Evolutionary conservation across 345 rosid genomes (phyloP).

Genomic region (Cardamine occulta): DNA sequence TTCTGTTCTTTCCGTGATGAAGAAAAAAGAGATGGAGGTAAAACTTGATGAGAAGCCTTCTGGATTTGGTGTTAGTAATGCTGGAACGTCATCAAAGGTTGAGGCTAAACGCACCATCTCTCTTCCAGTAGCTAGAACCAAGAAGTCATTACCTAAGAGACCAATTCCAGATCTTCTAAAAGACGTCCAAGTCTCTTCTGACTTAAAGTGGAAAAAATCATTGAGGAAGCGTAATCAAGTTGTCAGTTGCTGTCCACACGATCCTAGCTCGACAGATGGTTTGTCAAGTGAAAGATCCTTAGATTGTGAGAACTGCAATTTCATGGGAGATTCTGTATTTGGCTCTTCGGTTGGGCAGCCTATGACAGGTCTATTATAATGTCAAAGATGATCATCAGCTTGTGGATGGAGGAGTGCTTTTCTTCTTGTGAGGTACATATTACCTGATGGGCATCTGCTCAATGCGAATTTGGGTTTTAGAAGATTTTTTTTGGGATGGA

Average conservation of each 20-base stretch:
- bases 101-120: slow-evolving; percentile 31
- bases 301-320: slow-evolving; percentile 73
- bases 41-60: slow-evolving; percentile 37
- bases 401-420: slow-evolving; percentile 12
- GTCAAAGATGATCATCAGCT: slow-evolving; percentile 59
- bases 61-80: slow-evolving; percentile 30
- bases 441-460: slow-evolving; percentile 33
- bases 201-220: slow-evolving; percentile 63
- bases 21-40: slow-evolving; percentile 41
- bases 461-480: slow-evolving; percentile 39
- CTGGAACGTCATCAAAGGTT: slow-evolving; percentile 27
- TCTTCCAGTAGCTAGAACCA: slow-evolving; percentile 35
- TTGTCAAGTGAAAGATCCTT: slow-evolving; percentile 36
- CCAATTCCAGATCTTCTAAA: slow-evolving; percentile 58
- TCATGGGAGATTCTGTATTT: slow-evolving; percentile 54
- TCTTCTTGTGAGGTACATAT: slow-evolving; percentile 31
- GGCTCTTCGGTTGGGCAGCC: slow-evolving; percentile 54
- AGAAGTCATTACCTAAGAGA: slow-evolving; percentile 20
- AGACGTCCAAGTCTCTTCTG: slow-evolving; percentile 54
- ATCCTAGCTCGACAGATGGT: slow-evolving; percentile 31
- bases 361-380: slow-evolving; percentile 59
- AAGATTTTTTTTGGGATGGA: slow-evolving; percentile 30
- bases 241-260: slow-evolving; percentile 39
- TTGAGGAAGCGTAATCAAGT: slow-evolving; percentile 61
- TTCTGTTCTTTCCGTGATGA: slow-evolving; percentile 35